Base-by-base conservation (phyloP, 495 filamentous ascomycete species). In the Penicillium pancosmium region DNA sequence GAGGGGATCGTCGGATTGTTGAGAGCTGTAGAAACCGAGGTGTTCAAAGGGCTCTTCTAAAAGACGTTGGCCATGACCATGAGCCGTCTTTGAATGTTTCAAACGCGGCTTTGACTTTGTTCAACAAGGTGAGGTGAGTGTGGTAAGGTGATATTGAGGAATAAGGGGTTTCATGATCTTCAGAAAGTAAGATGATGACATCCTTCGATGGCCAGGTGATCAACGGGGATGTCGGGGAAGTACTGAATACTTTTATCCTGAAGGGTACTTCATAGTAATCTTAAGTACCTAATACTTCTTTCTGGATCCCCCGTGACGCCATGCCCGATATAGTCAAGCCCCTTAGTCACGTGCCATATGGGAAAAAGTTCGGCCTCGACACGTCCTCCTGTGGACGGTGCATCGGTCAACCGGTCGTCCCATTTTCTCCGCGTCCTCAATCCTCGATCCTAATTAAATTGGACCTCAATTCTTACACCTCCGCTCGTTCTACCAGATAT, bases 321-420 rank as follows among this genome's bases (percentile, higher is more conserved):
- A 48, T 48, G 10, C 46, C 46, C 46, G 21, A 46, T 31, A 34
- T 25, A 33, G 33, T 44, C 13, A 52, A 64, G 43, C 40, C 33
- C 52, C 23, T 35, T 19, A 50, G 65, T 70, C 68, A 68, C 68
- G 68, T 63, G 68, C 68, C 62, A 53, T 23, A 10, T 53, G 57
- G 60, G 56, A 66, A 69, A 70, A 70, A 66, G 58, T 64, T 70
- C 63, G 51, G 63, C 61, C 48, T 57, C 54, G 55, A 55, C 62
- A 59, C 52, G 55, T 64, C 58, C 57, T 50, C 51, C 19, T 47
- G 18, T 44, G 43, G 41, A 27, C 23, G 47, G 18, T 44, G 21
- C 36, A 36, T 47, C 16, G 25, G 56, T 33, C 35, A 12, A 15
- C 25, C 49, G 23, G n/a, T 16, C 25, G 18, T 33, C 33, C 38